Base-by-base conservation (phyloP, 805 yeast species). In the Saccharomycopsis schoenii region DNA sequence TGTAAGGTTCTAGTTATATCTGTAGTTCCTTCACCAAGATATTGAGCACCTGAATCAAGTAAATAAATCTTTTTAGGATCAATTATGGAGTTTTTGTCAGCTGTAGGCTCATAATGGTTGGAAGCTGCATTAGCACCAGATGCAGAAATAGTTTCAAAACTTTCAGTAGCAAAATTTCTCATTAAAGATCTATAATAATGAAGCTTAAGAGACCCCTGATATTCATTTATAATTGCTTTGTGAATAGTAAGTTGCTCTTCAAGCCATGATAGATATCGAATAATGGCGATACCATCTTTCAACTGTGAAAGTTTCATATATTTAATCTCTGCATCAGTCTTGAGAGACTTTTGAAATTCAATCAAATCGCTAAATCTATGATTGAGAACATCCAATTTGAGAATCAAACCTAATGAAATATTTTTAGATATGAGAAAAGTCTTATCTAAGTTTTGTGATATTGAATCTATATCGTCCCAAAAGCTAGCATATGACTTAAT, bases 71-170 rank as follows among this genome's bases (percentile, higher is more conserved):
- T 77, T 43, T 74, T 72, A 6, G 84, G 85, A 65, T 82, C 79
- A 54, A 83, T 82, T 9, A 77, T 71, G 6, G 80, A 58, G 40
- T 62, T 60, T 8, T 36, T 58, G 15, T 74, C 74, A 58, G 71
- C 69, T 12, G 70, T 66, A 3, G 96, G 94, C 51, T 83, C 74
- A 70, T 88, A 88, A 70, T 88, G 96, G 63, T 88, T 85, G 37
- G 88, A 76, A 1, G 94, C 88, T 9, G 89, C 88, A 69, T 87
- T 88, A 12, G 89, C 76, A 0, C 93, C 94, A 1, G 89, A 77
- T 4, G 91, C 82, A 58, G 89, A 83, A 56, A 88, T 87, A 0
- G 94, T 87, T 57, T 82, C 84, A 71, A 88, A 88, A 2, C 90
- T 84, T 55, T 83, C 78, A 0, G 92, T 94, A 21, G 74, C 78